Evolutionary conservation across 225 moss, liverwort and hornwort genomes (phyloP).

Genomic region (Sphagnum tenellum): DNA sequence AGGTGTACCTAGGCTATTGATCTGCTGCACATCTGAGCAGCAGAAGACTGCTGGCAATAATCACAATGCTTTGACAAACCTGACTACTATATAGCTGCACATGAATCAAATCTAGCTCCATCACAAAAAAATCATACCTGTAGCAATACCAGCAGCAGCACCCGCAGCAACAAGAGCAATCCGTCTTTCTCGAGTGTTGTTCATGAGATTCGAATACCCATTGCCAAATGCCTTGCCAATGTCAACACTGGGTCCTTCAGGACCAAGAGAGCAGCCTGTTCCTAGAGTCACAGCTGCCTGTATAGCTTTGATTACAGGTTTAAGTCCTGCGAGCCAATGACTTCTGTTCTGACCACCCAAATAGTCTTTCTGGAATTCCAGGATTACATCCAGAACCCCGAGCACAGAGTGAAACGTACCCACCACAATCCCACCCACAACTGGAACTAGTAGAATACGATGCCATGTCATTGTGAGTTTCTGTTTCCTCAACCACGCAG

Average conservation of each 20-base stretch:
- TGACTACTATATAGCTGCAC: too few relatives aligned
- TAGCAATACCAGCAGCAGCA: conserved; percentile 97
- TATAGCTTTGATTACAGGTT: conserved; percentile 60
- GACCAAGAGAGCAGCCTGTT: conserved; percentile 80
- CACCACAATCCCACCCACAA: conserved; percentile 80
- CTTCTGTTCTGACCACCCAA: conserved; percentile 24
- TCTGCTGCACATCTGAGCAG: too few relatives aligned
- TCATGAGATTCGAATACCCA: conserved; percentile 87
- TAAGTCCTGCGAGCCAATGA: conserved; percentile 66
- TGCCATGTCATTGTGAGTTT: conserved; percentile 78
- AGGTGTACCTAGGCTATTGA: too few relatives aligned
- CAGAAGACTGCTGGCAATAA: too few relatives aligned
- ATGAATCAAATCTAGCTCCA: neutral
- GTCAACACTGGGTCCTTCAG: conserved; percentile 96
- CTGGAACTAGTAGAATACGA: conserved; percentile 58
- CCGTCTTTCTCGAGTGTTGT: conserved; percentile 83
- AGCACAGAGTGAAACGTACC: conserved; percentile 67
- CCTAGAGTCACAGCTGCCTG: conserved; percentile 88
- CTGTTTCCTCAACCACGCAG: conserved; percentile 79
- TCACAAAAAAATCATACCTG: conserved; percentile 31
- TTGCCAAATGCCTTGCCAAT: conserved; percentile 98
- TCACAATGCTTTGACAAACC: neutral
- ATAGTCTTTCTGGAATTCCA: conserved; percentile 26
- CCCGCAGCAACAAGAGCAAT: conserved; percentile 95
- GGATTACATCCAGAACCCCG: conserved; percentile 56